Base-by-base conservation (phyloP, 345 rosid genomes). In the Hypericum perforatum region DNA sequence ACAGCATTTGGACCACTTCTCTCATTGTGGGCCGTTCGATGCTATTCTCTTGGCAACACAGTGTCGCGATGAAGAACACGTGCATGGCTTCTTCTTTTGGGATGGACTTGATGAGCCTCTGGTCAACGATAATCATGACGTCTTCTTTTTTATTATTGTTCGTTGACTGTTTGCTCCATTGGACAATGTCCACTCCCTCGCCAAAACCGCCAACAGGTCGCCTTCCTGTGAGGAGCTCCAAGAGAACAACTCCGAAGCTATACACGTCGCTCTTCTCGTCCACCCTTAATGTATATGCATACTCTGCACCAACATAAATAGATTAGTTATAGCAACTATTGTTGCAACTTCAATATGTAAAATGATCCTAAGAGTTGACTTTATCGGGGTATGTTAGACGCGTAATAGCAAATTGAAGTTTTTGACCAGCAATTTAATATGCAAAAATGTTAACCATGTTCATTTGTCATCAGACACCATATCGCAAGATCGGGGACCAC, bases 201-300 rank as follows among this genome's bases (percentile, higher is more conserved):
- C 85, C 95, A 32, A 84, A 86, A 36, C 81, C 82, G 5, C 86
- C 96, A 10, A 91, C 87, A 0, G 98, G 98, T 8, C 83, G 76
- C 8, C 82, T 62, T 6, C 98, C 96, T 0, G 92, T 76, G 38
- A 84, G 73, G 8, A 90, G 84, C 61, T 90, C 95, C 38, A 86
- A 45, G 0, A 86, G 43, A 56, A 90, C 97, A 16, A 90, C 96
- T 11, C 97, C 94, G 0, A 86, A 90, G 51, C 97, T 90, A 60
- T 90, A 90, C 1, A 90, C 97, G 43, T 90, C 97, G 43, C 95
- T 90, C 75, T 90, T 90, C 66, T 90, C 94, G 6, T 84, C 95
- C 43, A 90, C 86, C 59, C 62, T 76, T 63, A 90, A 60, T 0
- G 96, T 90, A 66, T 90, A 90, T 0, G 94, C 97, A 39, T 90